Evolutionary conservation across 306 rosid genomes (phyloP).

Genomic region (Hippophae tibetana): DNA sequence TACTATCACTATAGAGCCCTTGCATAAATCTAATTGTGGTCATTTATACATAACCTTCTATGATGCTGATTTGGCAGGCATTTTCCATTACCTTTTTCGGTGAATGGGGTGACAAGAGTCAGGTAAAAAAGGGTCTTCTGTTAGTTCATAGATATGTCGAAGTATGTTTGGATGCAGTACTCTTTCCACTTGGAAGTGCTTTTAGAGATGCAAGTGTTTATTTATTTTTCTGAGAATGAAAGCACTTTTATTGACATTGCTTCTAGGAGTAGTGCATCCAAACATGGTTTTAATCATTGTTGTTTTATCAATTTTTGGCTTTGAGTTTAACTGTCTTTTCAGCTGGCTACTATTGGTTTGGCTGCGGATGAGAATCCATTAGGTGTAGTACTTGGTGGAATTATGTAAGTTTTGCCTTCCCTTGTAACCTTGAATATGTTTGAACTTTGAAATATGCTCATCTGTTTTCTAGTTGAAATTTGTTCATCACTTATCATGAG

Average conservation of each 20-base stretch:
- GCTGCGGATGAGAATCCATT: slow-evolving; percentile 91
- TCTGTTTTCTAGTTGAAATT: too few relatives aligned
- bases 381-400: slow-evolving; percentile 95
- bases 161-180: too few relatives aligned
- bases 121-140: slow-evolving; percentile 39
- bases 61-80: slow-evolving; percentile 43
- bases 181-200: too few relatives aligned
- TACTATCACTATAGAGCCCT: slow-evolving; percentile 8
- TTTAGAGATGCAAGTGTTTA: too few relatives aligned
- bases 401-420: slow-evolving; percentile 47
- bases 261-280: too few relatives aligned
- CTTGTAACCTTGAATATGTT: slow-evolving; percentile 5
- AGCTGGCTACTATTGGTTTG: slow-evolving; percentile 89
- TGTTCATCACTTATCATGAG: too few relatives aligned
- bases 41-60: slow-evolving; percentile 15
- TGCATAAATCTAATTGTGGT: slow-evolving; percentile 8
- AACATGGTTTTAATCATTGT: not conserved
- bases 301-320: slow-evolving; percentile 10
- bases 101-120: slow-evolving; percentile 99
- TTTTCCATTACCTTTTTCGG: slow-evolving; percentile 94
- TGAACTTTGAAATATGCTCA: too few relatives aligned
- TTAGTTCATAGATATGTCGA: slow-evolving; percentile 3
- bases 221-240: too few relatives aligned
- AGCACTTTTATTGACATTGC: too few relatives aligned
- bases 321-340: slow-evolving; percentile 28